phyloP scores from a whole-genome alignment of 2,329 filamentous ascomycete genomes.

The Ploettnerulaceae sp. region DNA sequence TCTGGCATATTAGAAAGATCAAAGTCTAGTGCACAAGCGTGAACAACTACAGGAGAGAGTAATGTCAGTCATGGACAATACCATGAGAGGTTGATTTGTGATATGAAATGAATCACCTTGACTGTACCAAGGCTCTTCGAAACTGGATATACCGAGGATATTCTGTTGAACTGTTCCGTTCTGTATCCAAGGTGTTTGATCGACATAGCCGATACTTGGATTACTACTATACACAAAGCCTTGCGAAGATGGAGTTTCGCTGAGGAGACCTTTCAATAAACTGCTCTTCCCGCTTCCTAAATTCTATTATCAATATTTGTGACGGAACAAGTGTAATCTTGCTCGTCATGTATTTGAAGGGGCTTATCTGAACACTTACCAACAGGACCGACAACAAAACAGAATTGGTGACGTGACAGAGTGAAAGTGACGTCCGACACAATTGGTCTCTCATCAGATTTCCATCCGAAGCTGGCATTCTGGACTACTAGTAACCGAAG shows the following conservation, averaged over 20 bases:
- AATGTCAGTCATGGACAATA: background rate
- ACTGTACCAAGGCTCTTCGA: conserved; percentile 58
- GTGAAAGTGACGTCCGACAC: conserved; percentile 22
- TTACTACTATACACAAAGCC: conserved; percentile 25
- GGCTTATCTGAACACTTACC: no score
- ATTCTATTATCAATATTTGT: no score
- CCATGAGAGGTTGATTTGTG: background rate
- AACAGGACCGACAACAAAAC: conserved; percentile 33
- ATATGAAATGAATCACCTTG: background rate
- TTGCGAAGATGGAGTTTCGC: conserved; percentile 26
- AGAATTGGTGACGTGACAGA: conserved; percentile 18
- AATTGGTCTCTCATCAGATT: conserved; percentile 2
- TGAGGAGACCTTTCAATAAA: conserved; percentile 31
- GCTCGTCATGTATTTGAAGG: no score
- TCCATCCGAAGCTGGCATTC: conserved; percentile 28
- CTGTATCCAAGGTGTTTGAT: conserved; percentile 42
- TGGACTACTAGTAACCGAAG: conserved; percentile 21
- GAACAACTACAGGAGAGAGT: conserved; percentile 39
- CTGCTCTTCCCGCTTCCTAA: conserved; percentile 33
- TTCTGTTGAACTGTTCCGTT: conserved; percentile 40
- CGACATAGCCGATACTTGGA: conserved; percentile 37
- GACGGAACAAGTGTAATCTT: no score
- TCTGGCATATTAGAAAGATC: conserved; percentile 59
- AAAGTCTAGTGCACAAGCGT: conserved; percentile 57
- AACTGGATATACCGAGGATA: conserved; percentile 37